phyloP scores from a whole-genome alignment of 2,329 filamentous ascomycete genomes.

The Phaeosphaeriaceae sp. region DNA sequence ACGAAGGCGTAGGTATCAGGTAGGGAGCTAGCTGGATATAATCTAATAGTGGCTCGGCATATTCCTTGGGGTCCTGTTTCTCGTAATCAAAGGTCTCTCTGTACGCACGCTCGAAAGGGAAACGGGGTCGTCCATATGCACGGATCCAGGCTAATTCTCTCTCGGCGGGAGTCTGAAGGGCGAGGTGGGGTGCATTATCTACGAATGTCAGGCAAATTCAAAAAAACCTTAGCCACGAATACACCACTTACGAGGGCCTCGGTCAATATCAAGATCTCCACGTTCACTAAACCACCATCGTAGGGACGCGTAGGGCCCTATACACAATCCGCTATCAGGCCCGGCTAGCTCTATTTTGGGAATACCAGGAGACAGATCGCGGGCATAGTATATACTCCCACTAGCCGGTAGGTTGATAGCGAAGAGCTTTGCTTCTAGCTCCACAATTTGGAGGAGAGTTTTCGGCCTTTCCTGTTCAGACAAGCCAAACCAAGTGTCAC shows the following conservation, averaged over 20 bases:
- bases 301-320: conserved; percentile 24
- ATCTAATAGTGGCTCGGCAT: conserved; percentile 19
- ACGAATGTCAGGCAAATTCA: neutral
- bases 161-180: conserved; percentile 26
- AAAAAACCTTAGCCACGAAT: too few relatives aligned
- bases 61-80: conserved; percentile 25
- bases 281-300: conserved; percentile 31
- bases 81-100: conserved; percentile 30
- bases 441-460: conserved; percentile 22
- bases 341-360: conserved; percentile 17
- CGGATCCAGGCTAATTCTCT: conserved; percentile 35
- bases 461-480: conserved; percentile 28
- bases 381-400: conserved; percentile 33
- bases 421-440: conserved; percentile 30
- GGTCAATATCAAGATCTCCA: conserved; percentile 21
- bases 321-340: conserved; percentile 19
- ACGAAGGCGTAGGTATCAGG: conserved; percentile 25
- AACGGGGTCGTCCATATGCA: conserved; percentile 23
- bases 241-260: conserved; percentile 29
- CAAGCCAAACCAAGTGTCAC: conserved; percentile 27
- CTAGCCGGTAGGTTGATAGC: conserved; percentile 21
- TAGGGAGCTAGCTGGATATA: conserved; percentile 25
- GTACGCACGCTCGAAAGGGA: conserved; percentile 26
- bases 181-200: conserved; percentile 21
- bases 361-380: conserved; percentile 10